Evolutionary conservation across 306 rosid species (phyloP), one percentile per base, ranked within the genome.

Genomic region (Lotus japonicus): DNA sequence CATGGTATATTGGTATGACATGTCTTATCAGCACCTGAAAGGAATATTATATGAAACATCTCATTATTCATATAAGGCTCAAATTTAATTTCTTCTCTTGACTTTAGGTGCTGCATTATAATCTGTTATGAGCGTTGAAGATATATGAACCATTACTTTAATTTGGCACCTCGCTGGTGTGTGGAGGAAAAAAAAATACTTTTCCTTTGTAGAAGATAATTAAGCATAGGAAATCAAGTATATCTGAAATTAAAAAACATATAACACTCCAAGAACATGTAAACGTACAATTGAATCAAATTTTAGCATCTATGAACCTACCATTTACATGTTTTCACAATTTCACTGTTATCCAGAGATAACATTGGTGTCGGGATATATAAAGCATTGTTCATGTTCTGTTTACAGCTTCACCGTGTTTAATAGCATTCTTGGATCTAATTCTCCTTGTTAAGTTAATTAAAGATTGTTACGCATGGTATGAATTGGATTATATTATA

Each of bases 131-230:
- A n/a, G n/a, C n/a, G n/a, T n/a, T n/a, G n/a, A n/a, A n/a, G n/a
- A n/a, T n/a, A n/a, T n/a, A 41, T 57, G 12, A 64, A 53, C 77
- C 77, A 36, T 48, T 77, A 63, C 72, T 31, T 31, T 26, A 26
- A 26, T 70, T 70, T 77, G 56, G 67, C 48, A 77, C 56, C 72
- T 67, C 7, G 16, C 21, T 7, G 59, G 17, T 39, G 11, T 75
- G 13, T 11, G 68, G 68, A 75, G 46, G 35, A 2, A 13, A 36
- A 33, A 5, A 1, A 8, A 4, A 9, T 35, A 31, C 13, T 10
- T 6, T 6, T n/a, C n/a, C 11, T 14, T 11, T 7, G 11, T 26
- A 2, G 5, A 23, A 19, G 44, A 38, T 35, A 33, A 61, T 57
- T 67, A 66, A 11, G 35, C 10, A 56, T 65, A 44, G 58, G 26